These are phyloP conservation scores for Populus pruinosa DNA, from an alignment of 345 rosid species.

Conservation along the genomic window DNA sequence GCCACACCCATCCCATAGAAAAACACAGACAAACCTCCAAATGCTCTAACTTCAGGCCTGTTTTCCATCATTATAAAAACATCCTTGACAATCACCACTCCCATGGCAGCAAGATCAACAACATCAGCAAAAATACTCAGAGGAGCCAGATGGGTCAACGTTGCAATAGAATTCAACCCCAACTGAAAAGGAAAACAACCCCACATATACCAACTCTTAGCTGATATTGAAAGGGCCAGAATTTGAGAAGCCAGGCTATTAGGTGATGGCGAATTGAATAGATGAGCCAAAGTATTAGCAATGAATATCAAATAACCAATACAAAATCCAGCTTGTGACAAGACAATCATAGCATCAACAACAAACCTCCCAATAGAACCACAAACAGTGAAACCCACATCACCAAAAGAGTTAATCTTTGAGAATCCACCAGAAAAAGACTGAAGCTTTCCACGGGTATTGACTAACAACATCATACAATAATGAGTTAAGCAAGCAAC, in stretches of 20 bases:
- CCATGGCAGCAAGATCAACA: conserved; percentile 78
- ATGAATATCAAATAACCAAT: conserved; percentile 80
- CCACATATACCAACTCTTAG: conserved; percentile 62
- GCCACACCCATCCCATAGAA: conserved; percentile 83
- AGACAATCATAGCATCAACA: conserved; percentile 63
- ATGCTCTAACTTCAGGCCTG: conserved; percentile 49
- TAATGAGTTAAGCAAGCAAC: conserved; percentile 52
- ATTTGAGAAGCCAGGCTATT: conserved; percentile 24
- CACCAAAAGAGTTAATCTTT: conserved; percentile 68
- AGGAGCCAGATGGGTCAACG: conserved; percentile 83
- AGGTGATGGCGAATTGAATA: conserved; percentile 32
- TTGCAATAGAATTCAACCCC: conserved; percentile 64
- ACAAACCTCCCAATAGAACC: conserved; percentile 57
- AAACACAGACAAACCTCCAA: conserved; percentile 57
- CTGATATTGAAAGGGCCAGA: conserved; percentile 34
- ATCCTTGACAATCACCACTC: conserved; percentile 62
- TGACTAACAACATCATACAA: conserved; percentile 82
- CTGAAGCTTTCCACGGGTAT: conserved; percentile 71
- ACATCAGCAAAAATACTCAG: conserved; percentile 89
- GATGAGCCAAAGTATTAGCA: conserved; percentile 49
- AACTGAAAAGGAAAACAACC: conserved; percentile 80
- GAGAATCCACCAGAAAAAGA: conserved; percentile 34
- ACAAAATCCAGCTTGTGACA: conserved; percentile 83
- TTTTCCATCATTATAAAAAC: conserved; percentile 33
- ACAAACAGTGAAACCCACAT: conserved; percentile 73